Percentiles rank a stretch among this genome's conserved stretches.
These are phyloP conservation scores for Pyrenochaeta sp. DNA, from an alignment of 2,329 filamentous ascomycete genomes.

Conservation along the genomic window DNA sequence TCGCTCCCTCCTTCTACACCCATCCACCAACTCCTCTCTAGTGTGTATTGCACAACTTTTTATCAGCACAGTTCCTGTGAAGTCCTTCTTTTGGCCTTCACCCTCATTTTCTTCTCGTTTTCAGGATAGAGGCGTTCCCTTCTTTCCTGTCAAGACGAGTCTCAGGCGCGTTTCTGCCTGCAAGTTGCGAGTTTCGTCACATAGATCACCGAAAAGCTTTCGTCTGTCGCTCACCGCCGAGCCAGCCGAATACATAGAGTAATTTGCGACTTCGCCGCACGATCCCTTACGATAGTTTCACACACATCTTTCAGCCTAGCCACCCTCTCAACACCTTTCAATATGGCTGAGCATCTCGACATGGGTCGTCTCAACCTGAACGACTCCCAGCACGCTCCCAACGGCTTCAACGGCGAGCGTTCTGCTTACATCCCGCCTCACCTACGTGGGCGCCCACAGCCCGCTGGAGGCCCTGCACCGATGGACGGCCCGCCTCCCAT, in stretches of 20 bases:
- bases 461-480: slow-evolving; percentile 46
- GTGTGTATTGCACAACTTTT: slow-evolving; percentile 41
- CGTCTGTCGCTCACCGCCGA: slow-evolving; percentile 43
- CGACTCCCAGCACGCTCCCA: slow-evolving; percentile 68
- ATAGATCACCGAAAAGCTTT: slow-evolving; percentile 34
- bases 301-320: slow-evolving; percentile 11
- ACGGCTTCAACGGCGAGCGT: slow-evolving; percentile 63
- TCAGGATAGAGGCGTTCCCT: slow-evolving; percentile 48
- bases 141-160: slow-evolving; percentile 50
- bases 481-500: slow-evolving; percentile 51
- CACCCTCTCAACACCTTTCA: slow-evolving; percentile 27
- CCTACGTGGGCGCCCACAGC: slow-evolving; percentile 65
- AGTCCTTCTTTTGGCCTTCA: slow-evolving; percentile 54
- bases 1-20: slow-evolving; percentile 33
- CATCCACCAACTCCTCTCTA: slow-evolving; percentile 38
- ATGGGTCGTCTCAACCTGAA: slow-evolving; percentile 78
- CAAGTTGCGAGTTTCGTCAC: slow-evolving; percentile 43
- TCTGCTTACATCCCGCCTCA: slow-evolving; percentile 87
- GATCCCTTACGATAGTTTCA: slow-evolving; percentile 5
- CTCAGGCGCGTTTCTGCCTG: slow-evolving; percentile 53
- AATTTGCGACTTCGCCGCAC: slow-evolving; percentile 25
- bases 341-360: slow-evolving; percentile 71
- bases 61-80: slow-evolving; percentile 44
- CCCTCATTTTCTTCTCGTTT: slow-evolving; percentile 51
- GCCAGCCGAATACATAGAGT: slow-evolving; percentile 35